Evolutionary conservation across 2,329 filamentous ascomycete species (phyloP).

Genomic region (Blastomyces gilchristii): DNA sequence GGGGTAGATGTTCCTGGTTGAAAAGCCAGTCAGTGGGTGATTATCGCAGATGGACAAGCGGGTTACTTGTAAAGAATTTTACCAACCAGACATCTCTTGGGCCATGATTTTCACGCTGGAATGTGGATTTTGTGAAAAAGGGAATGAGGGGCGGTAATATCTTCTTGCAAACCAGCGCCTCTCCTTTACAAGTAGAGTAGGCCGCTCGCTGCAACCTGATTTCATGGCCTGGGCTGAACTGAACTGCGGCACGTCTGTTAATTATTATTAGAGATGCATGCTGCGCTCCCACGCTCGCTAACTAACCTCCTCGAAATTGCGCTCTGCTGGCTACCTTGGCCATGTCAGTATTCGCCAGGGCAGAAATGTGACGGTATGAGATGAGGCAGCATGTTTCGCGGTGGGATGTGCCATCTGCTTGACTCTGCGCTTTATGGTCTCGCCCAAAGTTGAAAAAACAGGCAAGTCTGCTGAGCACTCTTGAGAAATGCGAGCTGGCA

Average conservation of each 20-base stretch:
- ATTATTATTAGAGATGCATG: too few species aligned
- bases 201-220: not conserved
- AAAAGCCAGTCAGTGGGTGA: not conserved
- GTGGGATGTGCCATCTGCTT: too few species aligned
- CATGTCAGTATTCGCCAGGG: too few species aligned
- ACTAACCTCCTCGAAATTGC: too few species aligned
- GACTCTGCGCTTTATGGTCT: not conserved
- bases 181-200: too few species aligned
- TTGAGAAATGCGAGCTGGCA: not conserved
- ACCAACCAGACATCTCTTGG: not conserved
- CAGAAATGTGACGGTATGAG: too few species aligned
- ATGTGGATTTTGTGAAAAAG: not conserved
- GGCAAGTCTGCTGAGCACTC: not conserved
- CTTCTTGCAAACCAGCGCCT: too few species aligned
- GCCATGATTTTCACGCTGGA: not conserved
- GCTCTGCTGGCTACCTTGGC: too few species aligned
- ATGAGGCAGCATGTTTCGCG: too few species aligned
- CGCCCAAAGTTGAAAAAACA: not conserved
- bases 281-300: too few species aligned
- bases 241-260: too few species aligned
- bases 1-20: not conserved
- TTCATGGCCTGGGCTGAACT: not conserved
- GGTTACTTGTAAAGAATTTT: not conserved
- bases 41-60: not conserved
- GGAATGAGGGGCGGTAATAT: too few species aligned